Evolutionary conservation across 371 early-diverging fungal species (phyloP).

Genomic region (Mucor velutinosus): DNA sequence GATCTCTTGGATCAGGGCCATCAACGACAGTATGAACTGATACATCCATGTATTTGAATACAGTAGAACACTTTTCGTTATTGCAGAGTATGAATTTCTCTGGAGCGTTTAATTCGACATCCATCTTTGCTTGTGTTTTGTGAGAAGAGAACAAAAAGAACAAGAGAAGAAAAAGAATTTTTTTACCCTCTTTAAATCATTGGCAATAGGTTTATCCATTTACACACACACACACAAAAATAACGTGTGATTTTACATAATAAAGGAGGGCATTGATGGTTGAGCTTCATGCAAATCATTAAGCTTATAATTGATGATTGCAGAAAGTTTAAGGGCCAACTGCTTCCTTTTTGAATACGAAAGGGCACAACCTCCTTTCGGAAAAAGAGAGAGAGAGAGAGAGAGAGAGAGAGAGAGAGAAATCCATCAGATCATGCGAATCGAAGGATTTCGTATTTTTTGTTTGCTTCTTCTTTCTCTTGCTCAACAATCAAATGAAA

Average conservation of each 20-base stretch:
- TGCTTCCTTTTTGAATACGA: neutral
- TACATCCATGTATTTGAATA: constrained; percentile 38
- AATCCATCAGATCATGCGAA: neutral
- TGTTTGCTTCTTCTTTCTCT: neutral
- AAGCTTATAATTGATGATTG: neutral
- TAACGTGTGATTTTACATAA: neutral
- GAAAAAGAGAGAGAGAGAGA: neutral
- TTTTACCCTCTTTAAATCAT: neutral
- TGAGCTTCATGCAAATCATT: neutral
- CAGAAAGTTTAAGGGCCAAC: constrained; percentile 6
- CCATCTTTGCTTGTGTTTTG: constrained; percentile 7
- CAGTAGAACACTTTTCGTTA: constrained; percentile 34
- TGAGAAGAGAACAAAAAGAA: constrained; percentile 3
- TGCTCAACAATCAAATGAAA: neutral
- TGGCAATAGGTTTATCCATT: neutral
- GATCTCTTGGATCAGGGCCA: constrained; percentile 51
- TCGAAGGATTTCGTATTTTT: neutral
- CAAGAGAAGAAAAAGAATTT: constrained; percentile 4
- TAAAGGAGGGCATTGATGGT: neutral
- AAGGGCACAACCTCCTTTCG: neutral
- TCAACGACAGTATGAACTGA: constrained; percentile 39
- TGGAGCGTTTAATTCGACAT: constrained; percentile 30
- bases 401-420: neutral
- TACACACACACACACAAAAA: neutral
- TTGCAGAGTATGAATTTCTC: constrained; percentile 36